Evolutionary conservation across 179 eudicot genomes (phyloP), one percentile per base, ranked within the genome.

Genomic region (Beta macrorhiza): DNA sequence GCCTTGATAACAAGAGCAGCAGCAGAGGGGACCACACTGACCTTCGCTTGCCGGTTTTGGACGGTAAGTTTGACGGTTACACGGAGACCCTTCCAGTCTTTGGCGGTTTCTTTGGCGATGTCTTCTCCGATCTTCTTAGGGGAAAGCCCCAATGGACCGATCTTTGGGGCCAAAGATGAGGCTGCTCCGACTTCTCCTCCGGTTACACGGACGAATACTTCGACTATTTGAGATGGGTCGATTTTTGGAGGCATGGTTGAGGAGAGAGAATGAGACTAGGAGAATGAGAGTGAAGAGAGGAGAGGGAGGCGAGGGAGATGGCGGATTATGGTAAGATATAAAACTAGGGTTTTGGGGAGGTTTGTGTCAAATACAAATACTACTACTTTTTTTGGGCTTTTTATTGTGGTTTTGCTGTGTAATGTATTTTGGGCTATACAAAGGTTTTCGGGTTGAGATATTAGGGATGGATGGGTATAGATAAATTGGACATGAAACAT

Each of bases 161-260:
- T 93, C 80, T 93, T 93, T 9, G 97, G 97, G 5, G 97, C 97
- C n/a, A 93, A 91, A 0, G 97, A 93, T 14, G 93, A 89, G 17
- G 97, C 97, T 1, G 97, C 96, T 0, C 96, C 97, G 75, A 93
- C 96, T 47, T 93, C 96, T 0, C 97, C 96, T 11, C 96, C 97
- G 76, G 97, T 92, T 13, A 93, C 97, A 0, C 96, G 90, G 84
- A 93, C 97, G 86, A 75, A 92, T 37, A 92, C 97, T 80, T 93
- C 97, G 5, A 93, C 92, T 0, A 93, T 90, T 82, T 90, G 93
- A 0, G 94, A 68, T 0, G 97, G 97, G 75, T 93, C 97, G 84
- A 93, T 87, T 84, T 93, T 93, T 52, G 97, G 96, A 78, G 97
- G 96, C 97, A 92, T 93, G 85, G 52, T 78, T 37, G 42, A 37